Evolutionary conservation across 1,139 yeast genomes (phyloP).

Genomic region (Sugiyamaella xylanicola): DNA sequence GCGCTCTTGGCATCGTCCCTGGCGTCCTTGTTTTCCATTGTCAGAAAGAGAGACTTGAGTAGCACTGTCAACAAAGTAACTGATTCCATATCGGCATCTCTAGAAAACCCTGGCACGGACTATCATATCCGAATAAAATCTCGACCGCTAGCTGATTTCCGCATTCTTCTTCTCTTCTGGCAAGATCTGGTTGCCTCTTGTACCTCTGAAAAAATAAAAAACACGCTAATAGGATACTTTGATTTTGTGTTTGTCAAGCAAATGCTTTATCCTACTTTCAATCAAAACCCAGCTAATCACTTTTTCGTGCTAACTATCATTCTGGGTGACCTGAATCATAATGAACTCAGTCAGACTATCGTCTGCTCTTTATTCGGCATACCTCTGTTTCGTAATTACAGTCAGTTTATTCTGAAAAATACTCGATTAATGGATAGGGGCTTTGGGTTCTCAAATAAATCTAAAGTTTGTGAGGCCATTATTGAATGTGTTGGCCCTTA

Average conservation of each 20-base stretch:
- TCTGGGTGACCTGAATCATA: conserved; percentile 35
- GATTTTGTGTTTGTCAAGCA: conserved; percentile 38
- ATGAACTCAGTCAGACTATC: conserved; percentile 34
- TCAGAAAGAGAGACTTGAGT: conserved; percentile 22
- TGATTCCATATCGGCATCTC: not conserved
- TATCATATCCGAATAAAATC: conserved; percentile 9
- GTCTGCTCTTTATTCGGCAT: conserved; percentile 33
- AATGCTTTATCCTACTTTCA: conserved; percentile 37
- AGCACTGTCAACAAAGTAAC: conserved; percentile 6
- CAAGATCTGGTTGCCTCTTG: conserved; percentile 37
- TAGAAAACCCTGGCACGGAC: not conserved
- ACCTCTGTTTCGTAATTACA: not conserved
- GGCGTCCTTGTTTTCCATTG: conserved; percentile 40
- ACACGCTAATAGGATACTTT: conserved; percentile 34
- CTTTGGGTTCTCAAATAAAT: not conserved
- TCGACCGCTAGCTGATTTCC: conserved; percentile 28
- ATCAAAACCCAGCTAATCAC: conserved; percentile 29
- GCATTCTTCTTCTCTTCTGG: conserved; percentile 39
- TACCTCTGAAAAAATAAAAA: conserved; percentile 26
- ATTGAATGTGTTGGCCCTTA: not conserved
- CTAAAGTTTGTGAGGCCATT: not conserved
- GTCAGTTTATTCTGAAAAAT: not conserved
- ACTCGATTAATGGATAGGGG: not conserved
- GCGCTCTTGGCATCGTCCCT: conserved; percentile 40
- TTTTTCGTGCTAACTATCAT: conserved; percentile 28